Base-by-base conservation (phyloP, 495 filamentous ascomycete genomes). In the Daldinia vernicosa region DNA sequence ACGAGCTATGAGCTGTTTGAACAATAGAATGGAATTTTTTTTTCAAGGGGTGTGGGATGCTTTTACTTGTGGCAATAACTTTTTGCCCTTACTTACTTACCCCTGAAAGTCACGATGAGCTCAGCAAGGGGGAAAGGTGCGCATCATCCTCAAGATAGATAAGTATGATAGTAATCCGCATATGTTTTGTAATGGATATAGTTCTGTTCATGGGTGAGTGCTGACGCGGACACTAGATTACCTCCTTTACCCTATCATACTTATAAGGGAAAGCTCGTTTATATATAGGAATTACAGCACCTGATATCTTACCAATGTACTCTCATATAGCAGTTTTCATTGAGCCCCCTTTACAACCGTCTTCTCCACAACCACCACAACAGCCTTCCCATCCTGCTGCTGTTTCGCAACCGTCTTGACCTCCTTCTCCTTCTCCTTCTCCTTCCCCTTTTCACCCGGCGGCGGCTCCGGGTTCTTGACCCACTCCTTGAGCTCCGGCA, bases 401-500 rank as follows among this genome's bases (percentile, higher is more conserved):
- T 76, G 73, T 32, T 72, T 72, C 35, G 54, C 64, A 17, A 58
- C 63, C 28, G 55, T 53, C 22, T 66, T 30, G 4, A 14, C 37
- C 0, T 45, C 63, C 37, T 74, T 39, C 54, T 67, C 60, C 30
- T 71, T 51, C 51, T 67, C 60, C 30, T 71, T 50, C 6, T 26
- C 65, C 40, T 74, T 37, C 53, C 64, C 60, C 33, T 70, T 51
- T 26, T 63, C 35, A 27, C 64, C 24, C n/a, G 52, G 52, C 45
- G 43, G 52, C 52, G 50, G 14, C 50, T 76, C 70, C 17, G 74
- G 63, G 19, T 79, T 80, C 70, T 81, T 84, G 8, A 85, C 72
- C 86, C 86, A 87, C 66, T 85, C 82, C 56, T 81, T 83, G 6
- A 76, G 52, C 11, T 79, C 72, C 3, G 79, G 71, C 39, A 80